Percentiles rank a stretch among this genome's conserved stretches.
These are phyloP conservation scores for Boletus sensibilis DNA, from an alignment of 768 basidiomycete genomes.

Conservation along the genomic window DNA sequence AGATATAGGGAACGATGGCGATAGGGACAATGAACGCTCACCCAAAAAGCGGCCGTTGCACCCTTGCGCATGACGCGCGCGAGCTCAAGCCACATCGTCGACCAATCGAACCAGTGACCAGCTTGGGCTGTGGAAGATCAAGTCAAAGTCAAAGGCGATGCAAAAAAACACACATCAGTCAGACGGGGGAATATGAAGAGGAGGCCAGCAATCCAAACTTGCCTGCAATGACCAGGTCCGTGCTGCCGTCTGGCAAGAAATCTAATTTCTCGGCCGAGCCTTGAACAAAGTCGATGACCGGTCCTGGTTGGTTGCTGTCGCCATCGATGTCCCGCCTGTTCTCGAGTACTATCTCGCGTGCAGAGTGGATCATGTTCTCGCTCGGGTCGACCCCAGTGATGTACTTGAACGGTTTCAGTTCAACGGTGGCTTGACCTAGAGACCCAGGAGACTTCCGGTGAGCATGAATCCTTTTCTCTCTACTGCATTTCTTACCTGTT, in stretches of 20 bases:
- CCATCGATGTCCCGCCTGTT: neutral
- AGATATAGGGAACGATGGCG: neutral
- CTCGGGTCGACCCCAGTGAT: slow-evolving; percentile 78
- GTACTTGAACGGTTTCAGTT: slow-evolving; percentile 53
- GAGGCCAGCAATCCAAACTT: slow-evolving; percentile 11
- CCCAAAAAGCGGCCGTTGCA: slow-evolving; percentile 76
- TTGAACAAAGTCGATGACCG: slow-evolving; percentile 32
- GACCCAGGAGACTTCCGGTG: neutral
- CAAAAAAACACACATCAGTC: neutral
- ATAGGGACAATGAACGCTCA: slow-evolving; percentile 27
- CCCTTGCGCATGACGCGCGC: slow-evolving; percentile 55
- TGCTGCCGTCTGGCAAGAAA: slow-evolving; percentile 47
- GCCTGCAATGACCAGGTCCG: slow-evolving; percentile 72
- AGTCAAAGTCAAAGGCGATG: neutral
- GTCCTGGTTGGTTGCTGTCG: slow-evolving; percentile 16
- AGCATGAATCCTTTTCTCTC: neutral
- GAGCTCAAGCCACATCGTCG: slow-evolving; percentile 67
- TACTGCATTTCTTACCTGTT: slow-evolving; percentile 47
- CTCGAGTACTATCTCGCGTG: slow-evolving; percentile 32
- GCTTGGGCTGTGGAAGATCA: slow-evolving; percentile 55
- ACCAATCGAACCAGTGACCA: slow-evolving; percentile 81
- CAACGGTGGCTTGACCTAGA: slow-evolving; percentile 67
- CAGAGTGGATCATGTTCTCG: slow-evolving; percentile 62
- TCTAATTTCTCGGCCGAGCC: slow-evolving; percentile 54
- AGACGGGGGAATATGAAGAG: neutral